Percentiles rank a stretch among this genome's conserved stretches.
Conservation (phyloP, 768 basidiomycete species). For the Chalciporus piperatus region DNA sequence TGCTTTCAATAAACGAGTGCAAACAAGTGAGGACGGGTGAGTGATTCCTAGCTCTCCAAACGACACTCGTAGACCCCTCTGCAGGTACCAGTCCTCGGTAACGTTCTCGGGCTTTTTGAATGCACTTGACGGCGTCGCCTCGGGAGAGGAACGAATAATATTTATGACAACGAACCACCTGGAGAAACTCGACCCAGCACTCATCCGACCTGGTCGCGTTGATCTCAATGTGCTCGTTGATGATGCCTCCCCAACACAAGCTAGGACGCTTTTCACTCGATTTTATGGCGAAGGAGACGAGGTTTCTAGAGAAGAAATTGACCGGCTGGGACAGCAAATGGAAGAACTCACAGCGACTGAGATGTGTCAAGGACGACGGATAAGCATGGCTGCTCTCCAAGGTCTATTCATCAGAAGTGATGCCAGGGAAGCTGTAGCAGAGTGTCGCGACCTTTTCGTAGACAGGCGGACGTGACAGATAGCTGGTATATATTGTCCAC, state of each 20-base stretch:
- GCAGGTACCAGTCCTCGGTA: slow-evolving; percentile 88
- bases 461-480: slow-evolving; percentile 27
- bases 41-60: slow-evolving; percentile 20
- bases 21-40: slow-evolving; percentile 90
- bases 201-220: slow-evolving; percentile 94
- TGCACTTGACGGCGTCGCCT: slow-evolving; percentile 95
- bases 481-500: slow-evolving; percentile 10
- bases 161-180: slow-evolving; percentile 99
- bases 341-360: slow-evolving; percentile 53
- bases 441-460: slow-evolving; percentile 43
- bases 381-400: slow-evolving; percentile 97
- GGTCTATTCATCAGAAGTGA: slow-evolving; percentile 86
- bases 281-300: slow-evolving; percentile 69
- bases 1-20: slow-evolving; percentile 90
- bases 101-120: slow-evolving; percentile 98
- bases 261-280: slow-evolving; percentile 67
- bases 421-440: slow-evolving; percentile 52
- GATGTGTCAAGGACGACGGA: slow-evolving; percentile 47
- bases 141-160: slow-evolving; percentile 95
- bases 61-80: slow-evolving; percentile 10
- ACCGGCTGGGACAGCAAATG: slow-evolving; percentile 50
- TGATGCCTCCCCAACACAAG: slow-evolving; percentile 83
- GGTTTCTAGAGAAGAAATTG: slow-evolving; percentile 33
- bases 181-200: slow-evolving; percentile 84
- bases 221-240: slow-evolving; percentile 82